Conservation (phyloP, 2,329 filamentous ascomycete genomes). For the Neocucurbitaria cava region DNA sequence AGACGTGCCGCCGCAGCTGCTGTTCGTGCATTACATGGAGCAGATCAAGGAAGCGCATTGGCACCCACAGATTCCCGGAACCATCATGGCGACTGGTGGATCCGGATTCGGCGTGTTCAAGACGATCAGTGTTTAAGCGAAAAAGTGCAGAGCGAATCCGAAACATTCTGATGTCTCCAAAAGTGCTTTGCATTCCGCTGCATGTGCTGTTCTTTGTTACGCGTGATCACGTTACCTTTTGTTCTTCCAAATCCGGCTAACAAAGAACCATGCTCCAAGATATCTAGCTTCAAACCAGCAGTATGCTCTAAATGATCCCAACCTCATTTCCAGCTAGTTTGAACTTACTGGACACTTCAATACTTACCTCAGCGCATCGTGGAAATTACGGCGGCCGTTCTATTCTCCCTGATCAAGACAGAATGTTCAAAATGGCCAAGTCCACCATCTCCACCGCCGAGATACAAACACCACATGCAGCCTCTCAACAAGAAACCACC, state of each 20-base stretch:
- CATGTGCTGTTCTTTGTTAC: constrained; percentile 10
- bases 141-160: background rate
- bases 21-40: constrained; percentile 97
- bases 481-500: background rate
- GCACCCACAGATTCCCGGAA: constrained; percentile 94
- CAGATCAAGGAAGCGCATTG: constrained; percentile 96
- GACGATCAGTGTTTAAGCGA: constrained; percentile 48
- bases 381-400: background rate
- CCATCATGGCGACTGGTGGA: constrained; percentile 87
- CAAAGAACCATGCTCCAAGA: constrained; percentile 11
- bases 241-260: constrained; percentile 11
- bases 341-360: background rate
- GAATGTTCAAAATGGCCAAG: background rate
- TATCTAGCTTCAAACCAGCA: background rate
- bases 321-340: background rate
- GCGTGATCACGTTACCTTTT: constrained; percentile 27
- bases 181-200: constrained; percentile 9
- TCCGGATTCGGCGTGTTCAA: constrained; percentile 71
- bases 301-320: background rate
- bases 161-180: background rate
- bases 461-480: background rate
- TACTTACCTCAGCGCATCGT: background rate
- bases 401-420: background rate
- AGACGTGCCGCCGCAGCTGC: constrained; percentile 89
- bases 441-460: background rate